These are phyloP conservation scores for Zymoseptoria passerinii DNA, from an alignment of 2,329 filamentous ascomycete species.

Conservation along the genomic window DNA sequence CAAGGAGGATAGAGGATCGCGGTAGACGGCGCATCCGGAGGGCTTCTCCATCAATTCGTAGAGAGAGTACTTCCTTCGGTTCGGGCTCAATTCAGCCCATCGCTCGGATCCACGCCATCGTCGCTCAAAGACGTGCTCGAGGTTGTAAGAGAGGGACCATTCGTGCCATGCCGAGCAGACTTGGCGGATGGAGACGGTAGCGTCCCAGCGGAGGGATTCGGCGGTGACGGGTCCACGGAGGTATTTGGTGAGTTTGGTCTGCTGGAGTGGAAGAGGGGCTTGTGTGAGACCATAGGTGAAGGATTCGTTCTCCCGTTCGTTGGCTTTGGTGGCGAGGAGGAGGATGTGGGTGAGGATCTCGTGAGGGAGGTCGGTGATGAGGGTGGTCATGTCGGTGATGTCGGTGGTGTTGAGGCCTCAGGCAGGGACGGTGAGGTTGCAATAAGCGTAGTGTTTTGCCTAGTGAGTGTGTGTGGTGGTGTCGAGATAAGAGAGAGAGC, in stretches of 20 bases:
- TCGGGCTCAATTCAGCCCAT: conserved; percentile 42
- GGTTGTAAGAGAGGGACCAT: conserved; percentile 45
- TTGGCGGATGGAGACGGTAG: conserved; percentile 40
- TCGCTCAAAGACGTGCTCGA: conserved; percentile 45
- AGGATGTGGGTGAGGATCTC: conserved; percentile 48
- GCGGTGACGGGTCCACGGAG: conserved; percentile 44
- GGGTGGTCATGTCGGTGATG: conserved; percentile 20
- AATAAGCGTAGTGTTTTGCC: background rate
- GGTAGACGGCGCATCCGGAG: conserved; percentile 43
- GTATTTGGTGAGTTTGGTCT: conserved; percentile 39
- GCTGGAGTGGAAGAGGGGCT: conserved; percentile 39
- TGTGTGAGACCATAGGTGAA: conserved; percentile 48
- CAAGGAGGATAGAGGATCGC: conserved; percentile 44
- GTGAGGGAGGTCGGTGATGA: conserved; percentile 43
- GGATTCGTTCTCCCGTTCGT: conserved; percentile 39
- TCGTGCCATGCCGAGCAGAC: conserved; percentile 46
- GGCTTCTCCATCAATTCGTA: conserved; percentile 43
- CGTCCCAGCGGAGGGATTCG: conserved; percentile 46
- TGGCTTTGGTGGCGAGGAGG: conserved; percentile 40
- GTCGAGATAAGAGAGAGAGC: conserved; percentile 1
- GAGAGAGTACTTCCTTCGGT: conserved; percentile 34
- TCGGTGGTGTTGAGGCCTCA: background rate
- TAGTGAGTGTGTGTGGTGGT: background rate
- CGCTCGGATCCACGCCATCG: conserved; percentile 46
- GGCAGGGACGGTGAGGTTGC: background rate